Base-by-base conservation (phyloP, 768 basidiomycete species). In the Lepiota venenata region DNA sequence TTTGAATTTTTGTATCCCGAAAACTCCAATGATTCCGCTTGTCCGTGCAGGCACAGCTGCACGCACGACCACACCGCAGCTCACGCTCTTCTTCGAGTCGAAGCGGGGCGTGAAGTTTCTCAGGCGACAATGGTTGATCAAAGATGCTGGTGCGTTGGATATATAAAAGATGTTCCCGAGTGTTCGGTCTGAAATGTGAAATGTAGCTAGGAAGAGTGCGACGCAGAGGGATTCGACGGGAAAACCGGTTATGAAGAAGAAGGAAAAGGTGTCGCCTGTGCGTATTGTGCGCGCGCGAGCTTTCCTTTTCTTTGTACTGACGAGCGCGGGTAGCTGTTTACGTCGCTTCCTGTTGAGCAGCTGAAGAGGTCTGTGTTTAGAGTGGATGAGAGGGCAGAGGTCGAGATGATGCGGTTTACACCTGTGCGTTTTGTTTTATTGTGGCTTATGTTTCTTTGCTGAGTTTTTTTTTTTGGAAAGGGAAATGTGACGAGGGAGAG, bases 401-500 rank as follows among this genome's bases (percentile, higher is more conserved):
- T 44, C 10, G 27, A 52, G n/a, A 18, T 57, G n/a, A 39, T 53
- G 6, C 16, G 18, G 0, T 60, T 60, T 29, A 20, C 36, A 32
- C 43, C 56, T 27, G 58, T 59, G 21, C 38, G 57, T 58, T 21
- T 22, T 38, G 10, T 15, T 42, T 12, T 50, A n/a, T n/a, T n/a
- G n/a, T n/a, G n/a, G n/a, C n/a, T n/a, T n/a, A n/a, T n/a, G n/a
- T n/a, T n/a, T n/a, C n/a, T n/a, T n/a, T n/a, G n/a, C n/a, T n/a
- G n/a, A n/a, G n/a, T n/a, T 21, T 22, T 38, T n/a, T 15, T 42
- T 12, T 50, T 40, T 15, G 9, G 10, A n/a, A 27, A 64, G 65
- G 38, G 59, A 37, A 43, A 56, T 29, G 56, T 73, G 40, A 73
- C 68, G 3, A 49, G 64, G 5, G 62, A 65, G 4, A 69, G 73